A percentile compares a stretch with the other conserved stretches of the same genome.
phyloP scores from a whole-genome alignment of 371 early-diverging fungal genomes.

The Syncephalis fuscata region DNA sequence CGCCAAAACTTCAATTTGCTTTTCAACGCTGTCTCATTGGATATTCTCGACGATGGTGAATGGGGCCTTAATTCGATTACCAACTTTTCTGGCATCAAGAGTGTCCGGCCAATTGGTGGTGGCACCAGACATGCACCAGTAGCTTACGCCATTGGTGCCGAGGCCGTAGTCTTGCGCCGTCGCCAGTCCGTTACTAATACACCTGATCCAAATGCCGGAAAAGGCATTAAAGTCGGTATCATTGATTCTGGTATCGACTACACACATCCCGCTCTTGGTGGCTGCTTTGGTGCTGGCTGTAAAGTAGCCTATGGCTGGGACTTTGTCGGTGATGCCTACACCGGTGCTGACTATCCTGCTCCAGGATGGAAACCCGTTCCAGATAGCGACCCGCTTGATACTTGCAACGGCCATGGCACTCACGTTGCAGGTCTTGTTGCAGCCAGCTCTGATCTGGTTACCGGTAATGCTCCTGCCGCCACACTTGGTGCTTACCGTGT shows the following conservation, averaged over 20 bases:
- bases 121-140: too few species aligned
- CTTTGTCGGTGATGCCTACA: slow-evolving; percentile 17
- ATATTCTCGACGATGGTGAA: too few species aligned
- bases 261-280: slow-evolving; percentile 30
- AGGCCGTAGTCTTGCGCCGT: too few species aligned
- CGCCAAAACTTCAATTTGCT: too few species aligned
- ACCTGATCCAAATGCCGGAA: slow-evolving; percentile 21
- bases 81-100: too few species aligned
- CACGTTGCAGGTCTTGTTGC: slow-evolving; percentile 41
- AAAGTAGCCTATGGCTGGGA: slow-evolving; percentile 21
- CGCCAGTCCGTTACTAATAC: too few species aligned
- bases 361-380: slow-evolving; percentile 14
- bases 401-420: slow-evolving; percentile 29
- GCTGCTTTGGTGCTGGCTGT: slow-evolving; percentile 24
- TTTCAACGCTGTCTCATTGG: too few species aligned
- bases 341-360: slow-evolving; percentile 5
- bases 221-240: slow-evolving; percentile 43
- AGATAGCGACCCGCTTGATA: slow-evolving; percentile 31
- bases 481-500: slow-evolving; percentile 35
- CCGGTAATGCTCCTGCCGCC: slow-evolving; percentile 39
- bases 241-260: slow-evolving; percentile 34
- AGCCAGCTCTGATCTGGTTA: slow-evolving; percentile 19
- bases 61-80: too few species aligned
- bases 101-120: too few species aligned
- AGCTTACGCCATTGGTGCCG: too few species aligned